These are phyloP conservation scores for Penicillium sp. DNA, from an alignment of 2,329 filamentous ascomycete species.

Conservation along the genomic window DNA sequence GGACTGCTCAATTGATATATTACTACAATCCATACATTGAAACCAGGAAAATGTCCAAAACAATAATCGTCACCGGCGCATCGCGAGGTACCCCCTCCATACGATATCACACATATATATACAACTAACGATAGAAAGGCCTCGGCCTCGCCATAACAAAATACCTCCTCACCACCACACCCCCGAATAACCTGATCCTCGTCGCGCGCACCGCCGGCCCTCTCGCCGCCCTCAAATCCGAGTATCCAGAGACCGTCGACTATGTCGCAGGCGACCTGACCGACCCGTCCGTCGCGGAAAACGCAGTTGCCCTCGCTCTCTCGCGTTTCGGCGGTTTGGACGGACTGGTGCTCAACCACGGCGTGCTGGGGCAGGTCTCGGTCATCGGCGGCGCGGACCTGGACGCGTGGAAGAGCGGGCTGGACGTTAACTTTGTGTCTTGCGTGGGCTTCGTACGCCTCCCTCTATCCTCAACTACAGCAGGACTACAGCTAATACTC, in stretches of 20 bases:
- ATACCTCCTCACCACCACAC: slow-evolving; percentile 51
- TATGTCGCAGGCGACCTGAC: slow-evolving; percentile 56
- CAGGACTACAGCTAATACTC: background rate
- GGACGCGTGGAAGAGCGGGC: slow-evolving; percentile 70
- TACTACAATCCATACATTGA: too few relatives aligned
- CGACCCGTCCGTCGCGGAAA: slow-evolving; percentile 52
- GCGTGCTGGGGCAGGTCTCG: slow-evolving; percentile 70
- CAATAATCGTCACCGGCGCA: slow-evolving; percentile 66
- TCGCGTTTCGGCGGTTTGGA: slow-evolving; percentile 68
- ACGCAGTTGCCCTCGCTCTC: slow-evolving; percentile 63
- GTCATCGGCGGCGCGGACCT: slow-evolving; percentile 64
- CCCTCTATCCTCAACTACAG: background rate
- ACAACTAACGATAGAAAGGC: slow-evolving; percentile 32
- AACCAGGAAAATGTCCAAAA: too few relatives aligned
- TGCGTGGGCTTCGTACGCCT: slow-evolving; percentile 66
- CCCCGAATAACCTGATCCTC: slow-evolving; percentile 54
- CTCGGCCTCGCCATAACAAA: slow-evolving; percentile 60
- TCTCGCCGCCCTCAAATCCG: slow-evolving; percentile 51
- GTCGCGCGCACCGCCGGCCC: slow-evolving; percentile 54
- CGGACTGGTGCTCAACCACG: slow-evolving; percentile 84
- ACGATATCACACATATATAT: too few relatives aligned
- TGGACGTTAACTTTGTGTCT: slow-evolving; percentile 85
- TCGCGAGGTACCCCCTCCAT: slow-evolving; percentile 58
- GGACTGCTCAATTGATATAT: too few relatives aligned
- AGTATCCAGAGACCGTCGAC: slow-evolving; percentile 53